Base-by-base conservation (phyloP, 495 filamentous ascomycete species). In the Penicillium egyptiacum region DNA sequence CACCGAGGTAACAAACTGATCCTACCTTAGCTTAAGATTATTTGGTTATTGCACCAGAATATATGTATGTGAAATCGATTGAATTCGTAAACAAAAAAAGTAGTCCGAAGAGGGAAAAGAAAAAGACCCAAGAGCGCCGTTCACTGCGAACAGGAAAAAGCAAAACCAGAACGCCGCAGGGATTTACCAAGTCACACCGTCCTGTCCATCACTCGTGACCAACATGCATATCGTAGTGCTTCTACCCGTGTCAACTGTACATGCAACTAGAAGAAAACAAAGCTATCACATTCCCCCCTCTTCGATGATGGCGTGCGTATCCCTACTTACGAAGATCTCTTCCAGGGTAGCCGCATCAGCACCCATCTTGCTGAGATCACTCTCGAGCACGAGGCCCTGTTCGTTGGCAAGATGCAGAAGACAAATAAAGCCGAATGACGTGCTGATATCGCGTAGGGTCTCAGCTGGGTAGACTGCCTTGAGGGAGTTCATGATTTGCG, bases 401-500 rank as follows among this genome's bases (percentile, higher is more conserved):
- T 99, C 95, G 73, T 99, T 99, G 48, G 95, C 95, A 63, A 99
- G 63, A 75, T 99, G 95, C 49, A 99, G 79, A 51, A 98, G 70
- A 64, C 91, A 97, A 66, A 99, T 99, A 74, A 99, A 99, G 66
- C 95, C 96, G 69, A 87, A 99, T 48, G 87, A 91, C 1, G 95
- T 99, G 37, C 91, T 96, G 67, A 99, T 99, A 73, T 99, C 95
- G 37, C 85, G 85, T 81, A 99, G 88, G 26, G 81, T 81, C 55
- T 88, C 81, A 64, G 88, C 84, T 14, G 91, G 87, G 66, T 99
- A 99, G 1, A 96, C 92, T 3, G 75, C 70, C 71, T 94, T 88
- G 20, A 99, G 78, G 45, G 84, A 83, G 68, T 96, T 94, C 84
- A 99, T 95, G 54, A 98, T 84, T 4, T 83, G 72, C 0, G 94